Percentiles rank a stretch among this genome's conserved stretches.
Conservation (phyloP, 306 rosid genomes). For the Comarum palustre region DNA sequence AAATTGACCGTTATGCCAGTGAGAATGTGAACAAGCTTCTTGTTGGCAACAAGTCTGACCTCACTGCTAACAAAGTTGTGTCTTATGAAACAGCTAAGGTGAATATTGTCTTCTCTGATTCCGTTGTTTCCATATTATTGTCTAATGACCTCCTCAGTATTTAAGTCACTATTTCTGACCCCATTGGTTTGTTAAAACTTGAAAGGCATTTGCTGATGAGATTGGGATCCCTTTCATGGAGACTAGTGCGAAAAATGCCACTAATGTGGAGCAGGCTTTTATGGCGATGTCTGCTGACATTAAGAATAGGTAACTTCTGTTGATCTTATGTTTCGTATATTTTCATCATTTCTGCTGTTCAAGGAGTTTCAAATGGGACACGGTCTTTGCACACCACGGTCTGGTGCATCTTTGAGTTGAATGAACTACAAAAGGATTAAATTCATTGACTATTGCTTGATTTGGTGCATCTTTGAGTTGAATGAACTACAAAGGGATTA, state of each 20-base stretch:
- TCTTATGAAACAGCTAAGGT: constrained; percentile 54
- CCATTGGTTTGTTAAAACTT: background rate
- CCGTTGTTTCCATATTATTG: background rate
- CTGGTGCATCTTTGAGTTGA: background rate
- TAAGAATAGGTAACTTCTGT: constrained; percentile 37
- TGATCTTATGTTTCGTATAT: background rate
- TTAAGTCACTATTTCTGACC: background rate
- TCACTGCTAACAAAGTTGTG: constrained; percentile 50
- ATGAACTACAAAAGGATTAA: background rate
- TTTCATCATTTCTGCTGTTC: background rate
- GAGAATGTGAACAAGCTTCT: constrained; percentile 55
- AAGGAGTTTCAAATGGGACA: background rate
- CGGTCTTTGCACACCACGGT: background rate
- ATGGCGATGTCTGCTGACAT: constrained; percentile 59
- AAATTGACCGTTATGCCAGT: constrained; percentile 49
- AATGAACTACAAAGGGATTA: background rate
- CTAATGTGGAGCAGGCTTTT: constrained; percentile 54
- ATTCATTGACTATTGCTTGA: background rate
- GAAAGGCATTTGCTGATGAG: constrained; percentile 53
- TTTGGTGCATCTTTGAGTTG: background rate
- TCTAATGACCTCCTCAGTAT: background rate
- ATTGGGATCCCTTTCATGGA: constrained; percentile 57
- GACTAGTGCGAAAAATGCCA: constrained; percentile 52
- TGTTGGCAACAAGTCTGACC: constrained; percentile 51
- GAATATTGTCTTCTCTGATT: background rate